These are phyloP conservation scores for Bipolaris bicolor DNA, from an alignment of 2,329 filamentous ascomycete species.

Conservation along the genomic window DNA sequence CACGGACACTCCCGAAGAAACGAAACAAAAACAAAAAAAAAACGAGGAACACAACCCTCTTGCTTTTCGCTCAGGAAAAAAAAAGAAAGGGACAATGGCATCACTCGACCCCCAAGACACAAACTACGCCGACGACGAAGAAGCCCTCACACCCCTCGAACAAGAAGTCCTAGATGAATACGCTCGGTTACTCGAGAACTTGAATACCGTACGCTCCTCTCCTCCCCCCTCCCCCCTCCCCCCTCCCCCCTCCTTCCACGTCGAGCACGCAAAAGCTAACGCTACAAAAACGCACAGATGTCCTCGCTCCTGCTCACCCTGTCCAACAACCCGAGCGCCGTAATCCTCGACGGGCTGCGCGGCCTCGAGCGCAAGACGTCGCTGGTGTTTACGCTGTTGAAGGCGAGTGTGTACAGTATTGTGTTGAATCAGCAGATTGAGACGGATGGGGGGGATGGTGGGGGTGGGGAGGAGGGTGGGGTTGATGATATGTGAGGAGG, in stretches of 20 bases:
- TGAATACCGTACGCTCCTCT: slow-evolving; percentile 73
- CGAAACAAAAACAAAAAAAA: no score
- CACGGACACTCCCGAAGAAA: no score
- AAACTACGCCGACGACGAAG: slow-evolving; percentile 22
- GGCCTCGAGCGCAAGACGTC: slow-evolving; percentile 93
- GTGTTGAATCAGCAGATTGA: slow-evolving; percentile 87
- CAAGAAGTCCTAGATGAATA: slow-evolving; percentile 97
- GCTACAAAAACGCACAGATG: slow-evolving; percentile 42
- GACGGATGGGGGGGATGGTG: slow-evolving; percentile 33
- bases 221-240: slow-evolving; percentile 3
- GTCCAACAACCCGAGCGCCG: slow-evolving; percentile 68
- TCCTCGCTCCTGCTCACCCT: slow-evolving; percentile 68
- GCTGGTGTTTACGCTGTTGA: slow-evolving; percentile 91
- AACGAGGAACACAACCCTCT: no score
- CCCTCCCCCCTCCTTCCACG: not conserved
- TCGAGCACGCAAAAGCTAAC: no score
- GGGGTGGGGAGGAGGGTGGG: slow-evolving; percentile 32
- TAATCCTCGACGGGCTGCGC: slow-evolving; percentile 83
- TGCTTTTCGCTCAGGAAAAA: no score
- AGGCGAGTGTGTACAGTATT: slow-evolving; percentile 98
- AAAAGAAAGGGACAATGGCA: slow-evolving; percentile 15
- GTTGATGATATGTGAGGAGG: not conserved
- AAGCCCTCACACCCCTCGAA: slow-evolving; percentile 74
- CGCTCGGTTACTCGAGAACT: slow-evolving; percentile 81
- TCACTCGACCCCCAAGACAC: slow-evolving; percentile 20